A percentile compares a stretch with the other conserved stretches of the same genome.
Conservation (phyloP, 371 early-diverging fungal genomes). For the Syncephalastrum monosporum region DNA sequence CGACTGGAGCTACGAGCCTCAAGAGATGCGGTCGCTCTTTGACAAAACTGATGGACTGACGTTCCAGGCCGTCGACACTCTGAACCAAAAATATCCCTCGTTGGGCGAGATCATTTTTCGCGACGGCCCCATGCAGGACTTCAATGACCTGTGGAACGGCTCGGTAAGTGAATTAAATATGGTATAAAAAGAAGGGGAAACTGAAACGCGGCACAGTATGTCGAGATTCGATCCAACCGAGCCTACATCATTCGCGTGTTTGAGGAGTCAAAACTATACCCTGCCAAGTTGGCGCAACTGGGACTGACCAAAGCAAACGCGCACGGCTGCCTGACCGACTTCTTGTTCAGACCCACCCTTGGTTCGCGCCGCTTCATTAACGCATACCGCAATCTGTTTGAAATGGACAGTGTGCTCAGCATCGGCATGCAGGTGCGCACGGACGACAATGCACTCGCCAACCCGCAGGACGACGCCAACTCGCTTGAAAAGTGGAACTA, state of each 20-base stretch:
- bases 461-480: conserved; percentile 27
- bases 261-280: conserved; percentile 24
- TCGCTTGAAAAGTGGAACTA: conserved; percentile 26
- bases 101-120: conserved; percentile 28
- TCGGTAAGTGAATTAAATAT: conserved; percentile 15
- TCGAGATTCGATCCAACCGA: conserved; percentile 32
- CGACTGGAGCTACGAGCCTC: conserved; percentile 34
- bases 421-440: conserved; percentile 40
- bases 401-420: conserved; percentile 34
- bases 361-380: conserved; percentile 31
- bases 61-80: conserved; percentile 22
- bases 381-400: conserved; percentile 25
- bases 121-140: conserved; percentile 28
- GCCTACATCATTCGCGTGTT: conserved; percentile 35
- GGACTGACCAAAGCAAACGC: conserved; percentile 32
- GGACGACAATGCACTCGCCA: conserved; percentile 29
- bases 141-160: conserved; percentile 31
- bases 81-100: conserved; percentile 26
- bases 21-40: conserved; percentile 18
- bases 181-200: not conserved
- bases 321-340: conserved; percentile 34
- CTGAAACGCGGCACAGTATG: conserved; percentile 12
- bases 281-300: conserved; percentile 17
- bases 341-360: conserved; percentile 32
- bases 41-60: conserved; percentile 12